Evolutionary conservation across 208 protist genomes (phyloP).

Genomic region (Trypanosoma avium): DNA sequence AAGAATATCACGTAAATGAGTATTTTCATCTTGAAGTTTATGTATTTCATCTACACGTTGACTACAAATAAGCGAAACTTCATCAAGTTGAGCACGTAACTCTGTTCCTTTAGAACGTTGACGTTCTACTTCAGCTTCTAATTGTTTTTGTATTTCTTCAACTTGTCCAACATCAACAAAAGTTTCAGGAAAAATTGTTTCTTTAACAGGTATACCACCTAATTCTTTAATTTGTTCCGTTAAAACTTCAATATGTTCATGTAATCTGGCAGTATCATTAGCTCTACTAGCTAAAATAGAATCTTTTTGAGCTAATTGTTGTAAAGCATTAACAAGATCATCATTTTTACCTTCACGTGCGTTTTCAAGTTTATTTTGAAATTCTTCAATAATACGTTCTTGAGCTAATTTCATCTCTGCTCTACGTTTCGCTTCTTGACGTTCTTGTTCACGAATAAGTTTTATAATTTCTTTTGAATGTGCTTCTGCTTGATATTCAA

Average conservation of each 20-base stretch:
- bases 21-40: conserved; percentile 28
- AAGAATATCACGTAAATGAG: conserved; percentile 40
- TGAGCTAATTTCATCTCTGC: conserved; percentile 76
- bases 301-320: conserved; percentile 81
- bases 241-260: conserved; percentile 67
- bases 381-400: conserved; percentile 82
- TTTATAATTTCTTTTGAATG: conserved; percentile 75
- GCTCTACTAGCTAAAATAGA: conserved; percentile 72
- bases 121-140: conserved; percentile 61
- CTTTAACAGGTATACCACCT: conserved; percentile 38
- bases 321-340: conserved; percentile 64
- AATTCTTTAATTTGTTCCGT: conserved; percentile 55
- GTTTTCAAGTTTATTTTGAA: conserved; percentile 78
- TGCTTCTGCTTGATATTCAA: conserved; percentile 78
- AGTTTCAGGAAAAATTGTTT: conserved; percentile 54
- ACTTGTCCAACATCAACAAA: conserved; percentile 84
- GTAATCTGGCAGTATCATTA: conserved; percentile 78
- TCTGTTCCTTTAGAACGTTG: conserved; percentile 66
- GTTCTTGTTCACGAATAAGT: conserved; percentile 81
- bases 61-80: conserved; percentile 48
- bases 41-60: conserved; percentile 63
- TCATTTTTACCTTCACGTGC: conserved; percentile 79
- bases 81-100: conserved; percentile 75
- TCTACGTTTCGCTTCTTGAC: conserved; percentile 69
- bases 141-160: conserved; percentile 69